A percentile compares a stretch with the other conserved stretches of the same genome.
phyloP scores from a whole-genome alignment of 805 yeast species.

The Danielia oregonensis region DNA sequence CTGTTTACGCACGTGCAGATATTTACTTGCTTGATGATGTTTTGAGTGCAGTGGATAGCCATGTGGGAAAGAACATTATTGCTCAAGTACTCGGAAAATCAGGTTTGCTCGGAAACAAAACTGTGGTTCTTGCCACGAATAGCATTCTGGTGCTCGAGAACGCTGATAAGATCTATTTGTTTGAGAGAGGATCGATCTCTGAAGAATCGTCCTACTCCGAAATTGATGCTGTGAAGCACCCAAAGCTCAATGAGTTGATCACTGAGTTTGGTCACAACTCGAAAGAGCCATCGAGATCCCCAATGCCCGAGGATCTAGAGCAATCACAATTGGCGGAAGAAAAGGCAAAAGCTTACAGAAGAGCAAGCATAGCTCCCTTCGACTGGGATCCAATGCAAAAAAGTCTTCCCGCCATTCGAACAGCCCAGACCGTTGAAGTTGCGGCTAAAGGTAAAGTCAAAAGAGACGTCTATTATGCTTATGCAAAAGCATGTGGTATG shows the following conservation, averaged over 20 bases:
- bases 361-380: conserved; percentile 27
- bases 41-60: conserved; percentile 42
- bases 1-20: conserved; percentile 39
- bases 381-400: conserved; percentile 36
- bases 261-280: conserved; percentile 2
- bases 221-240: conserved; percentile 2
- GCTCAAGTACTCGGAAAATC: conserved; percentile 27
- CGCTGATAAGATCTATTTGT: conserved; percentile 10
- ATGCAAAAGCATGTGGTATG: conserved; percentile 57
- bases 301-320: conserved; percentile 1
- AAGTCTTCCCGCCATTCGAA: conserved; percentile 16
- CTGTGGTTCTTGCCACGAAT: conserved; percentile 13
- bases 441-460: conserved; percentile 61
- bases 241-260: conserved; percentile 6
- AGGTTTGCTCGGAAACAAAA: conserved; percentile 25
- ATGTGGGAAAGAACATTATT: conserved; percentile 36
- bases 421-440: conserved; percentile 22
- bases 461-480: conserved; percentile 47
- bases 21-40: conserved; percentile 38
- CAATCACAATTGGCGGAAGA: too few species aligned
- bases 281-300: conserved; percentile 1
- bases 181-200: conserved; percentile 10
- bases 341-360: not conserved
- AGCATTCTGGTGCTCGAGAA: conserved; percentile 7
- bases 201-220: conserved; percentile 8